phyloP scores from a whole-genome alignment of 208 protist species.

The Perkinsela sp. region DNA sequence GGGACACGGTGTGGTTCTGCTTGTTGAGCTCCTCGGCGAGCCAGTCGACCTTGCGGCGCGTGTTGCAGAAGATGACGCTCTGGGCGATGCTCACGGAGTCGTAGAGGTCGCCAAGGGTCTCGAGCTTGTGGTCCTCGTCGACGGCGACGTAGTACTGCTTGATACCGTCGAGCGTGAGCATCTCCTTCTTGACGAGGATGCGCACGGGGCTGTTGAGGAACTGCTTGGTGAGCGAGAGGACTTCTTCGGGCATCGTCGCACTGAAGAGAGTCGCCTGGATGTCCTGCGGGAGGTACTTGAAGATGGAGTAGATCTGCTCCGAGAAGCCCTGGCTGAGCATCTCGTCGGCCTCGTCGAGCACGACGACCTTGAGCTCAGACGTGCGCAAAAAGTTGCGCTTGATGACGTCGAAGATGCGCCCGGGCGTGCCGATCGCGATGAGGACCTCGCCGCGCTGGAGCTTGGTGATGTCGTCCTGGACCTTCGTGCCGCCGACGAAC shows the following conservation, averaged over 20 bases:
- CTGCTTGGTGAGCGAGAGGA: constrained; percentile 88
- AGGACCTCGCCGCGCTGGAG: constrained; percentile 53
- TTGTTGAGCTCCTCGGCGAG: constrained; percentile 71
- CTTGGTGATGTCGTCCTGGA: constrained; percentile 79
- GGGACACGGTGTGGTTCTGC: constrained; percentile 70
- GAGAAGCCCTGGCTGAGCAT: constrained; percentile 88
- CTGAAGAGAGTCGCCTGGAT: constrained; percentile 91
- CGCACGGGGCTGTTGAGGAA: constrained; percentile 94
- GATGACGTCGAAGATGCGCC: constrained; percentile 88
- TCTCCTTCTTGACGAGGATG: constrained; percentile 96
- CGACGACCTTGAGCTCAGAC: constrained; percentile 70
- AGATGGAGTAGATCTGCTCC: constrained; percentile 96
- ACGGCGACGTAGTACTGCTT: constrained; percentile 96
- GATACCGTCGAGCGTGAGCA: constrained; percentile 95
- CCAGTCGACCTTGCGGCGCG: constrained; percentile 84
- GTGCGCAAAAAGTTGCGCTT: constrained; percentile 50
- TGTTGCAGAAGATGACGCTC: constrained; percentile 97
- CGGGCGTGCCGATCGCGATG: constrained; percentile 88
- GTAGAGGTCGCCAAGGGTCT: constrained; percentile 83
- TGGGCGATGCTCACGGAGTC: constrained; percentile 64
- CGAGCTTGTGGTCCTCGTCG: constrained; percentile 88
- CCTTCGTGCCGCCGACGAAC: constrained; percentile 73
- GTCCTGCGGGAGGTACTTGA: constrained; percentile 74
- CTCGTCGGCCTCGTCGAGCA: constrained; percentile 97
- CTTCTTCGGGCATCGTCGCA: constrained; percentile 91